Evolutionary conservation across 164 flowering plant genomes (phyloP).

Genomic region (Stephania yunnanensis): DNA sequence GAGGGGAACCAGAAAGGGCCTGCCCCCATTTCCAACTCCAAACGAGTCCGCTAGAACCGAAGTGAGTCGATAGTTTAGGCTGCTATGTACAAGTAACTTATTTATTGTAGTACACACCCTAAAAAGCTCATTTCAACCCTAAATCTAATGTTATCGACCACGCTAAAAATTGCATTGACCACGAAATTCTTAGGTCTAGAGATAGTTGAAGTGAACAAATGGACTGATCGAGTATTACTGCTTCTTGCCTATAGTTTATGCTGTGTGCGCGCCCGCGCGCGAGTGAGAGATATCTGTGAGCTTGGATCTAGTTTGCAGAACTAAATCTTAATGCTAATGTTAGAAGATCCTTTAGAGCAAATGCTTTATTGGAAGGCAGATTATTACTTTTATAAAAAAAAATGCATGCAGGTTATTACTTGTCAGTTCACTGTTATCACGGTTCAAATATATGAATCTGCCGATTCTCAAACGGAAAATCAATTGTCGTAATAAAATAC

Average conservation of each 20-base stretch:
- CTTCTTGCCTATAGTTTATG: too few species aligned
- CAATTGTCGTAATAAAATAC: too few species aligned
- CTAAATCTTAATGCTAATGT: background rate
- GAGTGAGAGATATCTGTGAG: too few species aligned
- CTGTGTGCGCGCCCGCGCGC: background rate
- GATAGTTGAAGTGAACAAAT: background rate
- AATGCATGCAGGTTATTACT: background rate
- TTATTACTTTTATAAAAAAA: too few species aligned
- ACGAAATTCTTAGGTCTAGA: background rate
- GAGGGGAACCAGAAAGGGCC: constrained; percentile 60
- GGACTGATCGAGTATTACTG: background rate
- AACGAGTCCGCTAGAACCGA: constrained; percentile 21
- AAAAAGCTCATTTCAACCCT: background rate
- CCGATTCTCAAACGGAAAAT: too few species aligned
- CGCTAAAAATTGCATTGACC: background rate
- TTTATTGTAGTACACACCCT: background rate
- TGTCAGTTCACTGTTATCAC: too few species aligned
- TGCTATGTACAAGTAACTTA: background rate
- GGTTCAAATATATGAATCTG: too few species aligned
- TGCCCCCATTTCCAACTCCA: constrained; percentile 68
- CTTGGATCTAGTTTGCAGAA: background rate
- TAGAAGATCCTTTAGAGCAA: background rate
- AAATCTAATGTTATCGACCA: background rate
- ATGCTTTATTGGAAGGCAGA: background rate
- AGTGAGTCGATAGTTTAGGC: background rate